Base-by-base conservation (phyloP, 139 green algal species). In the Auxenochlorella protothecoides region DNA sequence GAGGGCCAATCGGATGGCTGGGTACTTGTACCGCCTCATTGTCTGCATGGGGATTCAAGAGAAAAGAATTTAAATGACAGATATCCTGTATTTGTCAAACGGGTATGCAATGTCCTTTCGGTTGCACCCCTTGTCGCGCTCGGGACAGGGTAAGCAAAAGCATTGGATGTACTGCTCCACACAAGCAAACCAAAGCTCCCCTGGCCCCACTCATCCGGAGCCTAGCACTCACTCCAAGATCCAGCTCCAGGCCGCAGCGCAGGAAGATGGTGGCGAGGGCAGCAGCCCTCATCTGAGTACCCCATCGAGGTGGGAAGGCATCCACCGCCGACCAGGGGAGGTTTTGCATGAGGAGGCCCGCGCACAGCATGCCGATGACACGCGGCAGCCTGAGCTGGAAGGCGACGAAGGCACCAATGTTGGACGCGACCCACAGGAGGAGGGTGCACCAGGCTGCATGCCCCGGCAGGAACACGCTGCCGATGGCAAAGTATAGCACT, bases 221-320 rank as follows among this genome's bases (percentile, higher is more conserved):
- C 57, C 57, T 62, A 11, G 8, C 16, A 15, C 74, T 14, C 12
- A 87, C 81, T 60, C 79, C 79, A 61, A 92, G 81, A 70, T 93
- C 85, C 53, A 96, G 78, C 78, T 94, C 89, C 71, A 94, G 79
- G 0, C 90, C 90, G 4, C 84, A 93, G 27, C 90, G 80, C 68
- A 94, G 76, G 69, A 96, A 91, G 62, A 96, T 96, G 51, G 90
- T 86, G 12, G 83, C 81, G 54, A 96, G 78, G 0, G 89, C 90
- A 14, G 73, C 82, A 0, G 83, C 85, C 6, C 89, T 77, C 53
- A 93, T 89, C 70, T 87, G 76, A 14, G 74, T 79, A 52, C 80
- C 83, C 89, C 89, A 95, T 57, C 76, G 74, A 2, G 77, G 6
- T 7, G 78, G 78, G 16, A 95, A 81, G 4, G 79, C 81, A 15